Base-by-base conservation (phyloP, 2,329 filamentous ascomycete genomes). In the Alternaria triticimaculans region DNA sequence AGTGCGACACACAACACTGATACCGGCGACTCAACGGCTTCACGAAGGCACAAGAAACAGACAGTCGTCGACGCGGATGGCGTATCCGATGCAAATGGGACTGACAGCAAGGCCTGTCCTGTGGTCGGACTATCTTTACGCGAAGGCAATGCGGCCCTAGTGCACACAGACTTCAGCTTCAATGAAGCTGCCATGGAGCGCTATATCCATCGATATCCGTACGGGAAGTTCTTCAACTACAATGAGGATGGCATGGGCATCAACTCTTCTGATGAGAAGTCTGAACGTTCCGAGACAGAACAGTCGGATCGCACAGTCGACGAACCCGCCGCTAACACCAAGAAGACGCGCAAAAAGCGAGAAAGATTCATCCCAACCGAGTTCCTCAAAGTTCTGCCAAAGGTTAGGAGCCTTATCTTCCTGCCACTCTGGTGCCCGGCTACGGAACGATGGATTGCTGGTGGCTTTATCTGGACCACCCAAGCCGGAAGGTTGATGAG, bases 401-500 rank as follows among this genome's bases (percentile, higher is more conserved):
- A 72, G 49, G 78, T 79, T 2, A 67, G 77, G 33, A 79, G 74
- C 50, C 64, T 80, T 12, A 75, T 80, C 5, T 78, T 80, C 49
- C 62, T 80, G 21, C 80, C 79, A 3, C 55, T 81, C 7, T 80
- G 77, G 74, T 77, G 81, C 55, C 78, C 74, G 6, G 69, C 70
- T 0, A 71, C 72, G 1, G 76, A 78, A 28, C 64, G 74, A 45
- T 80, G 77, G 72, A 72, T 75, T 9, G 75, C 76, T 3, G 76
- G 72, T 51, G 72, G 69, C 18, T 76, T 79, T 56, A 75, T 77
- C 26, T 79, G 78, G 77, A 75, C 76, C 1, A 74, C 72, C 4
- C 67, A 72, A 51, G 69, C 71, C 28, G 76, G 72, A 20, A 67
- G 73, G 18, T 41, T 78, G 37, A 72, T 79, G 65, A 78, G 70